Evolutionary conservation across 768 basidiomycete species (phyloP).

Genomic region (Podaxis sp.): DNA sequence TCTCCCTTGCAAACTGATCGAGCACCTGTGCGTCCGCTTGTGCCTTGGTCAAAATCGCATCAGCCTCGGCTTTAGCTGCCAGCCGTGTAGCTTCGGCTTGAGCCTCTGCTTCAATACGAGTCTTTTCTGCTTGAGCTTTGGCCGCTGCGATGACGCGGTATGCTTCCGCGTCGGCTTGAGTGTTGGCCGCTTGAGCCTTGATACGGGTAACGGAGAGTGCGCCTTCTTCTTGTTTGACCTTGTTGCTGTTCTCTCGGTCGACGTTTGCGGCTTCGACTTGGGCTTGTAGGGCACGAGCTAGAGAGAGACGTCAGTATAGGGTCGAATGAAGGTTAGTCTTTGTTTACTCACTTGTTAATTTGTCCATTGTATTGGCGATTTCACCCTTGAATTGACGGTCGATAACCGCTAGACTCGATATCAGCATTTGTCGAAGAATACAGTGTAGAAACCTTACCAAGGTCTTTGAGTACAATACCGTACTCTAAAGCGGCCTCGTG

Average conservation of each 20-base stretch:
- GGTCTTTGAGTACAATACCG: conserved; percentile 79
- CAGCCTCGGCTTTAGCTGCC: conserved; percentile 72
- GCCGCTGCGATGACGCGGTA: conserved; percentile 74
- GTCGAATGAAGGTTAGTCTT: background rate
- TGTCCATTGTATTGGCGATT: conserved; percentile 83
- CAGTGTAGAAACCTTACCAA: conserved; percentile 42
- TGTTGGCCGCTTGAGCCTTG: conserved; percentile 62
- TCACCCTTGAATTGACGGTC: conserved; percentile 89
- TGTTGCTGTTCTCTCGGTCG: conserved; percentile 84
- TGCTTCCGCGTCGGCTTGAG: conserved; percentile 74
- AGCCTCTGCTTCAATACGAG: conserved; percentile 75
- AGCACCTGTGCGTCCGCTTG: conserved; percentile 57
- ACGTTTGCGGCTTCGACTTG: conserved; percentile 89
- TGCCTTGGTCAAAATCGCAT: conserved; percentile 63
- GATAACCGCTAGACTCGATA: conserved; percentile 59
- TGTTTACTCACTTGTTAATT: conserved; percentile 50
- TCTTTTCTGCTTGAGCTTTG: conserved; percentile 66
- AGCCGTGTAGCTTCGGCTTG: conserved; percentile 77
- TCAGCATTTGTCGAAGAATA: background rate
- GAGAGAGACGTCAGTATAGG: conserved; percentile 16
- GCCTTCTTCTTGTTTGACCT: conserved; percentile 84
- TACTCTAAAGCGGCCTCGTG: conserved; percentile 80
- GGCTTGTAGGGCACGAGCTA: conserved; percentile 76
- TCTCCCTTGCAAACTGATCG: conserved; percentile 73
- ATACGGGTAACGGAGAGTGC: conserved; percentile 73